Evolutionary conservation across 2,329 filamentous ascomycete species (phyloP).

Genomic region (Fusarium camptoceras): DNA sequence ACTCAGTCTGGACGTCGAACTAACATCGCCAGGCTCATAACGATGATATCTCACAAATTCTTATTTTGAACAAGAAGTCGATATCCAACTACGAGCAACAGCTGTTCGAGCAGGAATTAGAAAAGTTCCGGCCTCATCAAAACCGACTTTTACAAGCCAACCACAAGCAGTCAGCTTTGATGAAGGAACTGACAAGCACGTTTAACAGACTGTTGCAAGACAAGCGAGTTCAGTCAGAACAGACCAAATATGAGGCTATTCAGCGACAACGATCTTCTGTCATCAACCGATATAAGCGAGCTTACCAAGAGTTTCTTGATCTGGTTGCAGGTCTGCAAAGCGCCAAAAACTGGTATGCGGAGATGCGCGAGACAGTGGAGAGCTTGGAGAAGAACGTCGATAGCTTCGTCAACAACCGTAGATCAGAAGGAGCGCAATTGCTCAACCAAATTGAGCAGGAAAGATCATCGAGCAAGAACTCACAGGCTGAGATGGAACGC

Average conservation of each 20-base stretch:
- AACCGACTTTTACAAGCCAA: conserved; percentile 91
- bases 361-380: conserved; percentile 95
- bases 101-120: conserved; percentile 94
- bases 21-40: conserved; percentile 77
- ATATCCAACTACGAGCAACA: conserved; percentile 92
- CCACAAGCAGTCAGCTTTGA: conserved; percentile 91
- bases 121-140: conserved; percentile 95
- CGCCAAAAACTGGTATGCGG: conserved; percentile 92
- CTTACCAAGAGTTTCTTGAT: conserved; percentile 93
- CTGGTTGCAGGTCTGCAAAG: conserved; percentile 86
- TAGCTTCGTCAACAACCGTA: conserved; percentile 93
- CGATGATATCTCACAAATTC: conserved; percentile 96
- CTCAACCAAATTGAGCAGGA: conserved; percentile 88
- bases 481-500: conserved; percentile 83
- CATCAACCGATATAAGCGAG: conserved; percentile 87
- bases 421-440: conserved; percentile 90
- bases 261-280: conserved; percentile 85
- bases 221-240: conserved; percentile 91
- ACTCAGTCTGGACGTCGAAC: not conserved
- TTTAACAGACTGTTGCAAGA: conserved; percentile 93
- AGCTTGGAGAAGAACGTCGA: conserved; percentile 96
- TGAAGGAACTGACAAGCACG: conserved; percentile 91
- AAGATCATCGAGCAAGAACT: conserved; percentile 69
- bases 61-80: conserved; percentile 98
- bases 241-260: conserved; percentile 92